Percentiles rank a stretch among this genome's conserved stretches.
Conservation (phyloP, 441 rosid species). For the Daphne laureola region DNA sequence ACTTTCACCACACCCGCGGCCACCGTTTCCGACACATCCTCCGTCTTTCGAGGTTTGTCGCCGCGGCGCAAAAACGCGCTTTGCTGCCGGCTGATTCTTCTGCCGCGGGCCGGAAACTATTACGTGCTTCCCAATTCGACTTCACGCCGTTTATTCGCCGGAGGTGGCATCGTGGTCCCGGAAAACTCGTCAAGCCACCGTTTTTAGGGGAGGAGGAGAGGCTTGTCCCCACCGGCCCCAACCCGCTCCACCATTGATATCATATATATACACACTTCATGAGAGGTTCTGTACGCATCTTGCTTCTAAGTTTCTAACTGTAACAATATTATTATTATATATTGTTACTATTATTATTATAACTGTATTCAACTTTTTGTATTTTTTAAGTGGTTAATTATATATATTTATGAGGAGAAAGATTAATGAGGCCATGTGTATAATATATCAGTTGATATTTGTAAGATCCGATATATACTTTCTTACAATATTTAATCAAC, state of each 20-base stretch:
- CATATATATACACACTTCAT: background rate
- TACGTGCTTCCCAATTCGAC: conserved; percentile 29
- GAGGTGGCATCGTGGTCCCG: background rate
- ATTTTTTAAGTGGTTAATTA: conserved; percentile 8
- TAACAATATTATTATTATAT: too few species aligned
- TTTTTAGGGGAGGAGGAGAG: conserved; percentile 48
- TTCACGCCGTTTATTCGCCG: conserved; percentile 35
- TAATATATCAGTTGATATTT: conserved; percentile 3
- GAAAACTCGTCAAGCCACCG: conserved; percentile 14
- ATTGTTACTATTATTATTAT: too few species aligned
- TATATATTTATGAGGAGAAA: background rate
- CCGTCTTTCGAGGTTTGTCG: background rate
- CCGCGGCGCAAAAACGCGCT: conserved; percentile 10
- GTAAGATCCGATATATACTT: conserved; percentile 18
- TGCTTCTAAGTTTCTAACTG: conserved; percentile 9
- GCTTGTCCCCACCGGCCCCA: conserved; percentile 77
- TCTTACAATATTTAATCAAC: conserved; percentile 2
- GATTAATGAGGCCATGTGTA: conserved; percentile 4
- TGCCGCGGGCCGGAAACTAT: conserved; percentile 25
- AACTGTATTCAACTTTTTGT: conserved; percentile 7
- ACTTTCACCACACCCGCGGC: background rate
- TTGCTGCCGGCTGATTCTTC: conserved; percentile 4
- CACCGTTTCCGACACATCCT: conserved; percentile 5
- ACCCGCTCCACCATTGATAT: conserved; percentile 76
- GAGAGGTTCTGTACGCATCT: background rate